Evolutionary conservation across 1,284 basidiomycete species (phyloP).

Genomic region (Phylloporus sp.): DNA sequence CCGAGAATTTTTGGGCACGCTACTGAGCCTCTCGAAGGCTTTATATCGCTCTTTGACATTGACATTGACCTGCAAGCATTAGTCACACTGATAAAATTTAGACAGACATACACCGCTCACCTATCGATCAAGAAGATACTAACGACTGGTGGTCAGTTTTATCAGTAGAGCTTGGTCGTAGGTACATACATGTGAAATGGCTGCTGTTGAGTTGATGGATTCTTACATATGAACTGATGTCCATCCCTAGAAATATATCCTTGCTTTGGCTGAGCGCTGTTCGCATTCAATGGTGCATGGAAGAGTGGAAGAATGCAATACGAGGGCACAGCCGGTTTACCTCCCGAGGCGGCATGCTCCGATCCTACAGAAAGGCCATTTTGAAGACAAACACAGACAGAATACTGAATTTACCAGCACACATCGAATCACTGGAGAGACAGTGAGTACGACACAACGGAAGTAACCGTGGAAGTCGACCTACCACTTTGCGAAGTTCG

Average conservation of each 20-base stretch:
- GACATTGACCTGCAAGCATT: conserved; percentile 53
- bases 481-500: conserved; percentile 62
- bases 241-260: conserved; percentile 63
- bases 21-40: conserved; percentile 51
- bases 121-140: conserved; percentile 64
- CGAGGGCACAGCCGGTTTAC: conserved; percentile 53
- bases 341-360: conserved; percentile 54
- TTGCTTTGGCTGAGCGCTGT: conserved; percentile 39
- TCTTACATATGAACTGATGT: conserved; percentile 56
- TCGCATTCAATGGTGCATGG: conserved; percentile 49
- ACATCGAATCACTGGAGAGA: conserved; percentile 50
- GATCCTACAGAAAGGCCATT: conserved; percentile 20
- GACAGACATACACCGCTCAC: conserved; percentile 31
- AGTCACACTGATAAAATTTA: background rate
- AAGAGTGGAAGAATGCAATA: conserved; percentile 63
- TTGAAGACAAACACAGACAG: background rate
- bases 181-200: conserved; percentile 65
- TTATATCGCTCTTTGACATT: conserved; percentile 52
- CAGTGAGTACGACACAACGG: background rate
- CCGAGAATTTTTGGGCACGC: conserved; percentile 44
- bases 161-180: background rate
- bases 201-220: conserved; percentile 58
- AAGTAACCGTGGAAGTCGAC: conserved; percentile 18
- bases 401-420: conserved; percentile 46
- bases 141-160: conserved; percentile 3